These are phyloP conservation scores for Skeletonema marinoi DNA, from an alignment of 108 stramenopile species.

Conservation along the genomic window DNA sequence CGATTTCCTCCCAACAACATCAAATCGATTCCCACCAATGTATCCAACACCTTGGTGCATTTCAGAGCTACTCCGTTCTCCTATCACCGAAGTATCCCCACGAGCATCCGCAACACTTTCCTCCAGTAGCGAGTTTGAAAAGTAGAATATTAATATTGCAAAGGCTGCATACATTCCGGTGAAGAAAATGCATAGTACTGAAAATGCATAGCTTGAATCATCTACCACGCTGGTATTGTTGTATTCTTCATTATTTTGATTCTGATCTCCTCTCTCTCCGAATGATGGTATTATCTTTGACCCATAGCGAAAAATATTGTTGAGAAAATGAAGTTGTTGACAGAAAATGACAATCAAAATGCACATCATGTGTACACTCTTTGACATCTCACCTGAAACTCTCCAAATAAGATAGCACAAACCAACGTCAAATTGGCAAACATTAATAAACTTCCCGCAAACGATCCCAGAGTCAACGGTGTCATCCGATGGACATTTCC, in stretches of 20 bases:
- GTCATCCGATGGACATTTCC: slow-evolving; percentile 80
- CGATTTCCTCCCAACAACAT: slow-evolving; percentile 14
- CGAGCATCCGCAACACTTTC: slow-evolving; percentile 69
- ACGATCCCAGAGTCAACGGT: slow-evolving; percentile 78
- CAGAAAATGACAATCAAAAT: neutral
- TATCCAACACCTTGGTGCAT: slow-evolving; percentile 27
- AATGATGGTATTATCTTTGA: slow-evolving; percentile 13
- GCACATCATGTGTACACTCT: neutral
- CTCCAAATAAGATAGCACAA: slow-evolving; percentile 79
- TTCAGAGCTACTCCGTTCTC: neutral
- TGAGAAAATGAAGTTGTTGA: neutral
- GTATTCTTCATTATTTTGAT: slow-evolving; percentile 34
- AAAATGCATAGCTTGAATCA: slow-evolving; percentile 75
- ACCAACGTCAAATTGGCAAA: slow-evolving; percentile 85
- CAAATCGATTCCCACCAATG: slow-evolving; percentile 44
- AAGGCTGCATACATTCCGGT: slow-evolving; percentile 81
- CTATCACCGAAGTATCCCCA: neutral
- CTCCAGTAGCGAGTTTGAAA: slow-evolving; percentile 54
- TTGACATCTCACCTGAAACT: slow-evolving; percentile 73
- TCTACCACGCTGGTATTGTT: slow-evolving; percentile 41
- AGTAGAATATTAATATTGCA: slow-evolving; percentile 67
- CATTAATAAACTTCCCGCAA: slow-evolving; percentile 84
- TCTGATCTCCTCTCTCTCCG: slow-evolving; percentile 47
- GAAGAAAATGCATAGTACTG: slow-evolving; percentile 81
- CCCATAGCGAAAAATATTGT: neutral